These are phyloP conservation scores for Eucalyptus guilfoylei DNA, from an alignment of 345 rosid genomes.

Conservation along the genomic window DNA sequence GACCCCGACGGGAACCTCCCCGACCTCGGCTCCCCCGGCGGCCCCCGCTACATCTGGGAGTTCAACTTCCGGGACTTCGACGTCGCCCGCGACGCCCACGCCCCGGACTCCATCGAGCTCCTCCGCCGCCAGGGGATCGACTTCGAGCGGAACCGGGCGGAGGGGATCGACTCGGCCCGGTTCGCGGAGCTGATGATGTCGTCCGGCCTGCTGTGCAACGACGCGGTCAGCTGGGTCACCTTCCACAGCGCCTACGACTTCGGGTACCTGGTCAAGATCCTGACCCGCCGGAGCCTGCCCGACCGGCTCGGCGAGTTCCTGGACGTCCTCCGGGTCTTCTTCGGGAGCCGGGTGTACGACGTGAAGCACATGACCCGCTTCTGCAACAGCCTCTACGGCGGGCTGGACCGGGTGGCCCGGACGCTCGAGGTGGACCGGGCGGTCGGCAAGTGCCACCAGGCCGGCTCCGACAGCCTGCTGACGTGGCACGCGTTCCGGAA, in stretches of 20 bases:
- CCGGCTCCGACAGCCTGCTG: slow-evolving; percentile 41
- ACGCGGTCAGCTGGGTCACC: slow-evolving; percentile 51
- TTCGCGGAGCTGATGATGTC: slow-evolving; percentile 46
- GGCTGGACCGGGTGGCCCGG: slow-evolving; percentile 36
- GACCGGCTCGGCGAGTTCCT: slow-evolving; percentile 20
- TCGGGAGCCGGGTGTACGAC: slow-evolving; percentile 42
- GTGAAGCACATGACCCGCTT: slow-evolving; percentile 48
- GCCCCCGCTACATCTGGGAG: slow-evolving; percentile 35
- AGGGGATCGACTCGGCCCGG: slow-evolving; percentile 25
- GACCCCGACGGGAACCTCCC: slow-evolving; percentile 43
- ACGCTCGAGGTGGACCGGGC: slow-evolving; percentile 24
- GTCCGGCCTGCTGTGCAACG: slow-evolving; percentile 41
- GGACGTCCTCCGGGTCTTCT: slow-evolving; percentile 11
- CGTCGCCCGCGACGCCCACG: slow-evolving; percentile 27
- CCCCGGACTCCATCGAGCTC: slow-evolving; percentile 44
- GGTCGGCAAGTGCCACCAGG: slow-evolving; percentile 37
- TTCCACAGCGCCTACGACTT: slow-evolving; percentile 65
- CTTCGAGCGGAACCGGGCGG: slow-evolving; percentile 27
- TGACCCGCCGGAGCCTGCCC: slow-evolving; percentile 27
- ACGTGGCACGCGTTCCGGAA: slow-evolving; percentile 23
- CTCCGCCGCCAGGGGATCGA: slow-evolving; percentile 51
- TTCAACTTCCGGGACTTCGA: slow-evolving; percentile 59
- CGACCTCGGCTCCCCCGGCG: slow-evolving; percentile 24
- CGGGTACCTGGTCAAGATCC: slow-evolving; percentile 47
- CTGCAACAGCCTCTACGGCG: slow-evolving; percentile 31